phyloP scores from a whole-genome alignment of 2,329 filamentous ascomycete genomes.

The Bipolaris gigantea region DNA sequence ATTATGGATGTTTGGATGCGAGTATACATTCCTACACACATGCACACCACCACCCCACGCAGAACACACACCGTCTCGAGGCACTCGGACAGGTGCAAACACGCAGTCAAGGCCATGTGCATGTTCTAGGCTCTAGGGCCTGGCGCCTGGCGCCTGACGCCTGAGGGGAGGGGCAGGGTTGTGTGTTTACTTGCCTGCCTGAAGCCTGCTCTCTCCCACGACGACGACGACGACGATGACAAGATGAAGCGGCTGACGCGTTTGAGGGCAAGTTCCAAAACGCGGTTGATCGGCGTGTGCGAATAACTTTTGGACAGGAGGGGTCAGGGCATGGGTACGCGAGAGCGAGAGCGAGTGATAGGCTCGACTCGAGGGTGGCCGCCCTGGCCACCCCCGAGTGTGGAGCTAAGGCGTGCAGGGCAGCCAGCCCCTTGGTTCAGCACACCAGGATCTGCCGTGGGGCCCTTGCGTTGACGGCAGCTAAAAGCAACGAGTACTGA shows the following conservation, averaged over 20 bases:
- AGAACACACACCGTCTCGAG: background rate
- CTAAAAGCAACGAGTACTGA: constrained; percentile 24
- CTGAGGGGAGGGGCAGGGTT: background rate
- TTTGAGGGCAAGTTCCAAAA: constrained; percentile 6
- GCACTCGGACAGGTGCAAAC: background rate
- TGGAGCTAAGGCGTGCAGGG: constrained; percentile 13
- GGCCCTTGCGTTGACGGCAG: constrained; percentile 21
- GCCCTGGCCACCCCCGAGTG: constrained; percentile 10
- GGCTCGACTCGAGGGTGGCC: constrained; percentile 6
- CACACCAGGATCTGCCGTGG: constrained; percentile 21
- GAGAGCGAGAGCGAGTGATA: constrained; percentile 9
- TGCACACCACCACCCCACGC: too few relatives aligned
- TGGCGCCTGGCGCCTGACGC: too few relatives aligned
- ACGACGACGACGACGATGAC: background rate
- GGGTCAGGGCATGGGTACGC: constrained; percentile 6
- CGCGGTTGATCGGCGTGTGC: constrained; percentile 15
- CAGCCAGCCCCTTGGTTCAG: constrained; percentile 22
- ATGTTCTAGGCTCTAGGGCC: background rate
- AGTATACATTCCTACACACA: too few relatives aligned
- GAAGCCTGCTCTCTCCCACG: background rate
- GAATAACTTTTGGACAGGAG: constrained; percentile 11
- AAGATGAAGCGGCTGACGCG: constrained; percentile 12
- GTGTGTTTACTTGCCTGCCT: constrained; percentile 1
- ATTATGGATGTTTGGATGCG: too few relatives aligned
- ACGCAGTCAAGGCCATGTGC: background rate